Conservation (phyloP, 768 basidiomycete species). For the Pisolithus tinctorius region DNA sequence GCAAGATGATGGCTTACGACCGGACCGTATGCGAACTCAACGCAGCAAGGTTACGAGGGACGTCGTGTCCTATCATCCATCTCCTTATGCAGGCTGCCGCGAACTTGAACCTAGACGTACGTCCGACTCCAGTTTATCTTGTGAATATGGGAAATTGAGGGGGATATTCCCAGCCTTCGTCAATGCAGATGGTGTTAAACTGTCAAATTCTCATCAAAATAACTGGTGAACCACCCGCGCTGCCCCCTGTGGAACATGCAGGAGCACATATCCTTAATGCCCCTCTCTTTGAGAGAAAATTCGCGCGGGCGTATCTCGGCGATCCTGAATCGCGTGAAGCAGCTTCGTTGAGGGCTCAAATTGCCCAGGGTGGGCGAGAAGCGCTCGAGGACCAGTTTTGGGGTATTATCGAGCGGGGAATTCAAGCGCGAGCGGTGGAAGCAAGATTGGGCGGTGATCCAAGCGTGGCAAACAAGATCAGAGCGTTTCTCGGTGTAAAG, state of each 20-base stretch:
- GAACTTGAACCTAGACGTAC: slow-evolving; percentile 51
- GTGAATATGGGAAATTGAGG: neutral
- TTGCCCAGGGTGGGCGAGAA: slow-evolving; percentile 69
- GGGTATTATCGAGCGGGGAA: slow-evolving; percentile 73
- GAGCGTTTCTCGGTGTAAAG: slow-evolving; percentile 77
- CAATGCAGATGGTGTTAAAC: slow-evolving; percentile 58
- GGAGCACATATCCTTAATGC: slow-evolving; percentile 79
- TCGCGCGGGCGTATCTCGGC: slow-evolving; percentile 67
- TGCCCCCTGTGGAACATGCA: slow-evolving; percentile 73
- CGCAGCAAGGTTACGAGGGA: slow-evolving; percentile 59
- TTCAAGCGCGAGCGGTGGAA: slow-evolving; percentile 76
- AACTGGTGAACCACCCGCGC: slow-evolving; percentile 64
- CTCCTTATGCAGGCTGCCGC: slow-evolving; percentile 62
- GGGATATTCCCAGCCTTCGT: slow-evolving; percentile 32
- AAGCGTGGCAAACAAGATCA: slow-evolving; percentile 79
- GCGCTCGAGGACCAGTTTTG: slow-evolving; percentile 89
- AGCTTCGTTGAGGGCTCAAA: slow-evolving; percentile 56
- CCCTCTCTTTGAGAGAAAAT: slow-evolving; percentile 75
- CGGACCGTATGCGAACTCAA: slow-evolving; percentile 75
- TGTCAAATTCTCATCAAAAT: slow-evolving; percentile 74
- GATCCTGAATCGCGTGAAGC: slow-evolving; percentile 63
- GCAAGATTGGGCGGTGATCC: slow-evolving; percentile 90
- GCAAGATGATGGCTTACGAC: slow-evolving; percentile 95
- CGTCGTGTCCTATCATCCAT: slow-evolving; percentile 72
- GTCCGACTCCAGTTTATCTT: neutral